Evolutionary conservation across 1,139 yeast species (phyloP).

Genomic region (Debaryomyces sp.): DNA sequence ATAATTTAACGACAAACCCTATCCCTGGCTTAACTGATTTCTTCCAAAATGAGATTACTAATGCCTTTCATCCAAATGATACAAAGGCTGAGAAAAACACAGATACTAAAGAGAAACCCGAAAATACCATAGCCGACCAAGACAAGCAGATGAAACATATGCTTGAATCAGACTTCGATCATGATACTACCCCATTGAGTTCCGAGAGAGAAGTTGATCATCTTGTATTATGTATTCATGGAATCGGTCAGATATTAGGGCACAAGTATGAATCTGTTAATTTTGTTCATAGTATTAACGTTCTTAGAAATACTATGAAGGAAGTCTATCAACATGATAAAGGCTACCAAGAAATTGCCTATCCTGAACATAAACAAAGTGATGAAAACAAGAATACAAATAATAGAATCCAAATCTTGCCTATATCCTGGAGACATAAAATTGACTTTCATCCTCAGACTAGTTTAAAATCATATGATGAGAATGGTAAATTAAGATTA

Average conservation of each 20-base stretch:
- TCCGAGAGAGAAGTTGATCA: conserved; percentile 70
- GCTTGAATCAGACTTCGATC: conserved; percentile 56
- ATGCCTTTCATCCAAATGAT: conserved; percentile 18
- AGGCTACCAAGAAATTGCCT: conserved; percentile 41
- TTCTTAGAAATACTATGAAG: conserved; percentile 66
- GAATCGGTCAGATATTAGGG: conserved; percentile 90
- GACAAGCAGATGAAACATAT: conserved; percentile 39
- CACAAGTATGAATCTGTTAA: conserved; percentile 78
- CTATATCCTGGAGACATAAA: conserved; percentile 77
- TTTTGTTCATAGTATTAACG: conserved; percentile 83
- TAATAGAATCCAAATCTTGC: conserved; percentile 72
- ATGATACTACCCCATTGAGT: conserved; percentile 31
- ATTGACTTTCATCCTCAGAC: conserved; percentile 61
- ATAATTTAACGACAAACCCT: conserved; percentile 30
- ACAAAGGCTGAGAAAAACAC: conserved; percentile 15
- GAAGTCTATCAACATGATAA: conserved; percentile 52
- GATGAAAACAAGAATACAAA: conserved; percentile 32
- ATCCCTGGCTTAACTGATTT: conserved; percentile 35
- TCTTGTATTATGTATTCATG: conserved; percentile 83
- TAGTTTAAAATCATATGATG: conserved; percentile 29
- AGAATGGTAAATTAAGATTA: conserved; percentile 39
- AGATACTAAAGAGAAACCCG: conserved; percentile 15
- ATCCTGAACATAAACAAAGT: conserved; percentile 22
- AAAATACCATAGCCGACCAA: conserved; percentile 19
- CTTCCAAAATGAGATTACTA: conserved; percentile 32